phyloP scores from a whole-genome alignment of 139 green algal genomes.

The Micractinium conductrix region DNA sequence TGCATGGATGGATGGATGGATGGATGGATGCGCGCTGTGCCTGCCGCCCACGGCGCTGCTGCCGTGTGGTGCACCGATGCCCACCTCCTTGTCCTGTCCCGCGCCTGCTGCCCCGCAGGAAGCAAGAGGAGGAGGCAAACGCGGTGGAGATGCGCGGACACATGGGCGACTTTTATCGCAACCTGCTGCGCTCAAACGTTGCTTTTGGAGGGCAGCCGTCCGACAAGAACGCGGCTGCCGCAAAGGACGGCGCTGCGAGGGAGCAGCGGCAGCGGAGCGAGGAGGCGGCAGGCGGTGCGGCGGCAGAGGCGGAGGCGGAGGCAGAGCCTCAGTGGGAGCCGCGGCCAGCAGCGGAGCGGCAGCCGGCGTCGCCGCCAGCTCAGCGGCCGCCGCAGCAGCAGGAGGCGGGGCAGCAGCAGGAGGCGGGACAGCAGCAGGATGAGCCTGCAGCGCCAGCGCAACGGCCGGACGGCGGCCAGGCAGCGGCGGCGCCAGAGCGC shows the following conservation, averaged over 20 bases:
- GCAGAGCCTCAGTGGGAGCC: not conserved
- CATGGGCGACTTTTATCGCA: conserved; percentile 93
- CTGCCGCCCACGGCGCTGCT: not conserved
- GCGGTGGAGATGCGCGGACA: conserved; percentile 80
- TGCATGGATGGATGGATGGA: not conserved
- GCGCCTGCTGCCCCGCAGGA: conserved; percentile 42
- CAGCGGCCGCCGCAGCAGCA: not conserved
- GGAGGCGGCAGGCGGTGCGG: conserved; percentile 26
- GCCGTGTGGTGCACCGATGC: not conserved
- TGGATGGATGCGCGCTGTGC: not conserved
- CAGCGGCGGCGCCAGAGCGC: not conserved
- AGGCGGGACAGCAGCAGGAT: not conserved
- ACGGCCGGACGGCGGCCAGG: too few relatives aligned
- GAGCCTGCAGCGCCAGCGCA: too few relatives aligned
- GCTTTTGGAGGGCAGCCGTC: conserved; percentile 58
- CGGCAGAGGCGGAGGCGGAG: not conserved
- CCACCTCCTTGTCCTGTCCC: not conserved
- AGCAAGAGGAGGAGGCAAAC: conserved; percentile 67
- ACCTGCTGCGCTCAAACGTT: conserved; percentile 83
- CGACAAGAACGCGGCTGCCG: not conserved
- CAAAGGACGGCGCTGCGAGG: not conserved
- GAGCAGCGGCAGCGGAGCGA: not conserved
- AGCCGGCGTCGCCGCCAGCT: not conserved
- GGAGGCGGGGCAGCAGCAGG: not conserved
- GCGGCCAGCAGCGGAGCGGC: not conserved